phyloP scores from a whole-genome alignment of 257 asterid genomes.

The Vinca minor region DNA sequence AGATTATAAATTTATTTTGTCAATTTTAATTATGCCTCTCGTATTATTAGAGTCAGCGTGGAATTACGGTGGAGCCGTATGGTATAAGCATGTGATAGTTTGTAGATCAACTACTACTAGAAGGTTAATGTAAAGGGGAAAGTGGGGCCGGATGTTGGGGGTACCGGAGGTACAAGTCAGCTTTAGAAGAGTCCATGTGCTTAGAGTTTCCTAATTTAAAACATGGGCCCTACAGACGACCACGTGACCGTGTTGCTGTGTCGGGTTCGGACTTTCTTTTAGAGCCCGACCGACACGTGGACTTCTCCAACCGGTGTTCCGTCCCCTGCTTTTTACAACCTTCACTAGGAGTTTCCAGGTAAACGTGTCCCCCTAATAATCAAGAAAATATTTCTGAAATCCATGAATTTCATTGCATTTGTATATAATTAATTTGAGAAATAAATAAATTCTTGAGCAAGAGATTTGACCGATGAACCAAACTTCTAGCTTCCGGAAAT shows the following conservation, averaged over 20 bases:
- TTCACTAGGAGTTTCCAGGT: not conserved
- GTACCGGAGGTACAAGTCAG: conserved; percentile 24
- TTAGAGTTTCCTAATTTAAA: conserved; percentile 15
- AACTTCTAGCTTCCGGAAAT: too few relatives aligned
- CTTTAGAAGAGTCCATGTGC: conserved; percentile 25
- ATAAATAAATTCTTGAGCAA: too few relatives aligned
- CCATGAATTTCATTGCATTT: not conserved
- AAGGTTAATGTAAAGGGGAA: conserved; percentile 1
- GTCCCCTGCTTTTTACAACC: not conserved
- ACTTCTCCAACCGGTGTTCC: not conserved
- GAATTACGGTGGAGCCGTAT: conserved; percentile 3
- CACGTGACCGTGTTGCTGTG: conserved; percentile 49
- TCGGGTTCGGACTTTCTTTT: conserved; percentile 25
- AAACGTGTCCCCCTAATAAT: not conserved
- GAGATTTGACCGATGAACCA: too few relatives aligned
- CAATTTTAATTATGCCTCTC: too few relatives aligned
- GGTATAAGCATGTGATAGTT: conserved; percentile 17
- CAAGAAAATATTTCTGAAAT: too few relatives aligned
- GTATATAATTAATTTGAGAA: too few relatives aligned
- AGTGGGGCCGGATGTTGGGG: conserved; percentile 38
- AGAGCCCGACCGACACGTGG: conserved; percentile 31
- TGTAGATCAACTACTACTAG: too few relatives aligned
- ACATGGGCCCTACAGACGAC: conserved; percentile 20
- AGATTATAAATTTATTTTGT: too few relatives aligned
- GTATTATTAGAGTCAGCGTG: too few relatives aligned